Percentiles rank a stretch among this genome's conserved stretches.
These are phyloP conservation scores for Zygosaccharomyces pseudorouxii DNA, from an alignment of 805 yeast species.

Conservation along the genomic window DNA sequence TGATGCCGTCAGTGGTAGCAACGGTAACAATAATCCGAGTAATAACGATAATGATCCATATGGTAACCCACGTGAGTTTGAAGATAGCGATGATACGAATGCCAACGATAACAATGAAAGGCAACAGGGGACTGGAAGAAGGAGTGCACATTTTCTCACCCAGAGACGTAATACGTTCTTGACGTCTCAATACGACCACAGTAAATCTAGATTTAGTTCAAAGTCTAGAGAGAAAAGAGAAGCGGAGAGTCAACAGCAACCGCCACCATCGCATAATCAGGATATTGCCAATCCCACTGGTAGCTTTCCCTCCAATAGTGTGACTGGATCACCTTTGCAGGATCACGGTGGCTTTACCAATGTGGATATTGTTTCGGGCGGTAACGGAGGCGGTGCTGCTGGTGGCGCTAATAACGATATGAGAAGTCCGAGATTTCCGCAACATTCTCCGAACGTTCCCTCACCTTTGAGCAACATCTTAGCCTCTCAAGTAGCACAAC, in stretches of 20 bases:
- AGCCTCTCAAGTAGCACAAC: conserved; percentile 12
- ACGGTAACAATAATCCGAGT: conserved; percentile 12
- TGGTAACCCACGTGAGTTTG: too few species aligned
- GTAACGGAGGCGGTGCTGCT: not conserved
- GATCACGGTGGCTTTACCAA: conserved; percentile 28
- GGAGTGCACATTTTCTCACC: conserved; percentile 24
- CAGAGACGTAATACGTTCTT: conserved; percentile 30
- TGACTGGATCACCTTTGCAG: conserved; percentile 12
- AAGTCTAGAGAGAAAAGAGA: conserved; percentile 6
- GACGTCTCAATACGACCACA: conserved; percentile 33
- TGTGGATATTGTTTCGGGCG: conserved; percentile 14
- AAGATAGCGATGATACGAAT: conserved; percentile 14
- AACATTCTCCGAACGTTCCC: conserved; percentile 15
- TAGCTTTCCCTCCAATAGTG: not conserved
- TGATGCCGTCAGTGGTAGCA: conserved; percentile 14
- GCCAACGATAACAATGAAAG: conserved; percentile 2
- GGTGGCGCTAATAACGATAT: not conserved
- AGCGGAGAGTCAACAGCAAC: conserved; percentile 4
- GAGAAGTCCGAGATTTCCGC: not conserved
- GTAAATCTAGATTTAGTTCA: conserved; percentile 30
- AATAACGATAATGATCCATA: too few species aligned
- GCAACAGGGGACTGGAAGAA: conserved; percentile 1
- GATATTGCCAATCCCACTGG: not conserved
- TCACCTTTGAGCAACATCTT: conserved; percentile 21
- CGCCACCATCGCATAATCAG: too few species aligned